Evolutionary conservation across 1,284 basidiomycete species (phyloP).

Genomic region (Ganoderma lucidum): DNA sequence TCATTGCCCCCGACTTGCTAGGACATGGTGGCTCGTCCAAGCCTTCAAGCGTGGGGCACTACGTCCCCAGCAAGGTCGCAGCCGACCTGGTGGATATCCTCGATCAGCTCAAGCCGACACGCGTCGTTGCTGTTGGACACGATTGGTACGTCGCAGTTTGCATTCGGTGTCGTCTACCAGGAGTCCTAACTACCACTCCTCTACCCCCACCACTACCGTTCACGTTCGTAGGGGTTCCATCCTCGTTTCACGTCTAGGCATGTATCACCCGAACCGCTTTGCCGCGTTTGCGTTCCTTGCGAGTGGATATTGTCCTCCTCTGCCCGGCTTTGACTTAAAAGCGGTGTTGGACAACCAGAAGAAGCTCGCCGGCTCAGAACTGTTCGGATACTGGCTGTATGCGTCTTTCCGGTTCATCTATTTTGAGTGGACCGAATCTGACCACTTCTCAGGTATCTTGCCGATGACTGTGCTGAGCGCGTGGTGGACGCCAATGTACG

Average conservation of each 20-base stretch:
- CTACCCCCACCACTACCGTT: background rate
- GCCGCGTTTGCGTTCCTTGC: constrained; percentile 50
- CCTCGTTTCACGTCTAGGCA: constrained; percentile 48
- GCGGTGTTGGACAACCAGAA: constrained; percentile 46
- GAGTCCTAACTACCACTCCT: constrained; percentile 1
- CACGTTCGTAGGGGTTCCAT: constrained; percentile 47
- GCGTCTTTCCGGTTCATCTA: background rate
- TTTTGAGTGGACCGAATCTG: too few species aligned
- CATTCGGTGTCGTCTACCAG: background rate
- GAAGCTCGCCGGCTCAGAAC: constrained; percentile 47
- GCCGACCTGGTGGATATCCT: constrained; percentile 58
- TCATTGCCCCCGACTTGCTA: constrained; percentile 61
- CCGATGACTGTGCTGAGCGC: constrained; percentile 40
- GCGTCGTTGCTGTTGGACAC: constrained; percentile 54
- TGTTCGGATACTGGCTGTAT: constrained; percentile 44
- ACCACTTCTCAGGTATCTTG: constrained; percentile 36
- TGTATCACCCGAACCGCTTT: constrained; percentile 49
- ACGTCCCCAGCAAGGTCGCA: constrained; percentile 48
- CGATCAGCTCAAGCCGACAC: constrained; percentile 46
- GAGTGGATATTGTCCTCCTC: constrained; percentile 48
- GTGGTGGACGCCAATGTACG: constrained; percentile 40
- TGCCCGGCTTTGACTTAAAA: constrained; percentile 34
- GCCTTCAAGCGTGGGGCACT: constrained; percentile 50
- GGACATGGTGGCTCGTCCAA: constrained; percentile 63
- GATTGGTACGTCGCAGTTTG: constrained; percentile 49